Evolutionary conservation across 2,329 filamentous ascomycete species (phyloP), one percentile per base, ranked within the genome.

Genomic region (Colletotrichum eremochloae): DNA sequence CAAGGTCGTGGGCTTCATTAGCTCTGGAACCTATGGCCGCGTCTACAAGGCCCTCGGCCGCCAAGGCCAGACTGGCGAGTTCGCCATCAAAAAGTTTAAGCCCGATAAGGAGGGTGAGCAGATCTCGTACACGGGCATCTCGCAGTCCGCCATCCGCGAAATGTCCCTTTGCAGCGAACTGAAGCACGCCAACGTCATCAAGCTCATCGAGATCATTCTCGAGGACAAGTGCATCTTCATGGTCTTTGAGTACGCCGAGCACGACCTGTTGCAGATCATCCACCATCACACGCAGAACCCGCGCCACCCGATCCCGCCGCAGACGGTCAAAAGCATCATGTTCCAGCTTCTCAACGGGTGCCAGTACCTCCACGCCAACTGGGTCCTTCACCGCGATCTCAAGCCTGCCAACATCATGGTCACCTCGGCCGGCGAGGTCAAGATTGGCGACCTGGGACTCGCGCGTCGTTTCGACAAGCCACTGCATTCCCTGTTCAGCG

Each of bases 401-500:
- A 99, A 99, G 80, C 96, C 96, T 3, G 96, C 96, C 76, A 99
- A 99, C 81, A 99, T 99, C 83, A 97, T 99, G 92, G 96, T 99
- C 60, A 98, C 95, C 1, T 96, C 94, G 8, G 85, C 86, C 6
- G 96, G 96, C 14, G 93, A 94, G 75, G 95, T 99, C 76, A 96
- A 96, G 80, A 97, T 99, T 75, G 96, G 96, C 52, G 96, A 99
- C 81, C 85, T 99, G 52, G 96, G 96, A 2, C 88, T 99, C 1
- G 96, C 96, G 9, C 91, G 96, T 24, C 87, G 98, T 2, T 98
- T 98, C 82, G 93, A 96, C 84, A 98, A 98, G 79, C 96, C 96
- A 0, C 85, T 98, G 0, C 94, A 97, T 78, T 94, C 94, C 0
- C 88, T 99, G 1, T 99, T 96, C 82, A 93, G 91, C 24, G 96